Evolutionary conservation across 202 grass and related monocot genomes (phyloP).

Genomic region (Thinopyrum obtusiflorum): DNA sequence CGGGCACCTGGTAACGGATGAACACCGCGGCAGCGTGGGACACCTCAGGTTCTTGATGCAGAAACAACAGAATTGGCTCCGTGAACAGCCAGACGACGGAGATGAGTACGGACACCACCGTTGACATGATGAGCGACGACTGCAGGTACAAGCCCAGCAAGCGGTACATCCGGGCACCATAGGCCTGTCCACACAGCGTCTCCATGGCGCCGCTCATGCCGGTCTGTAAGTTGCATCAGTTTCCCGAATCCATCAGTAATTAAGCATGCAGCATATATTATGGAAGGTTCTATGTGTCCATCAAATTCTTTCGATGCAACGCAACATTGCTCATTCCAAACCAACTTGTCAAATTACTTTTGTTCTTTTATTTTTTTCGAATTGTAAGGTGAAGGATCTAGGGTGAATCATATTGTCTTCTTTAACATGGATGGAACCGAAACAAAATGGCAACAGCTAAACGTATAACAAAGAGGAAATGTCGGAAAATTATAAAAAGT

Average conservation of each 20-base stretch:
- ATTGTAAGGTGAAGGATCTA: too few relatives aligned
- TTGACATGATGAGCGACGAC: conserved; percentile 62
- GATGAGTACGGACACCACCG: conserved; percentile 39
- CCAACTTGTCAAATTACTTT: too few relatives aligned
- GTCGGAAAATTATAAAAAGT: too few relatives aligned
- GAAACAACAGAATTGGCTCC: conserved; percentile 51
- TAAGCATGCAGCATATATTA: too few relatives aligned
- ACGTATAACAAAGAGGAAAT: too few relatives aligned
- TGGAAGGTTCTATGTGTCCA: background rate
- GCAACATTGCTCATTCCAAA: too few relatives aligned
- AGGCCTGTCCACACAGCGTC: conserved; percentile 79
- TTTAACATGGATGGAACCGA: too few relatives aligned
- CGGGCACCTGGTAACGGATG: conserved; percentile 46
- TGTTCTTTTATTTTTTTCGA: too few relatives aligned
- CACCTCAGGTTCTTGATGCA: conserved; percentile 62
- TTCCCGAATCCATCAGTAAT: background rate
- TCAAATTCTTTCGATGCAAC: too few relatives aligned
- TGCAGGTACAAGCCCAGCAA: conserved; percentile 84
- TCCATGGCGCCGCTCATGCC: conserved; percentile 82
- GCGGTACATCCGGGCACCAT: conserved; percentile 62
- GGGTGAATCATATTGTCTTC: too few relatives aligned
- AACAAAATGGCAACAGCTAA: too few relatives aligned
- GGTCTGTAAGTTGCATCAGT: conserved; percentile 40
- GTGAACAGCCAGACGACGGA: conserved; percentile 72
- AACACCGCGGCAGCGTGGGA: conserved; percentile 48